Evolutionary conservation across 371 early-diverging fungal species (phyloP).

Genomic region (Mortierella sp.): DNA sequence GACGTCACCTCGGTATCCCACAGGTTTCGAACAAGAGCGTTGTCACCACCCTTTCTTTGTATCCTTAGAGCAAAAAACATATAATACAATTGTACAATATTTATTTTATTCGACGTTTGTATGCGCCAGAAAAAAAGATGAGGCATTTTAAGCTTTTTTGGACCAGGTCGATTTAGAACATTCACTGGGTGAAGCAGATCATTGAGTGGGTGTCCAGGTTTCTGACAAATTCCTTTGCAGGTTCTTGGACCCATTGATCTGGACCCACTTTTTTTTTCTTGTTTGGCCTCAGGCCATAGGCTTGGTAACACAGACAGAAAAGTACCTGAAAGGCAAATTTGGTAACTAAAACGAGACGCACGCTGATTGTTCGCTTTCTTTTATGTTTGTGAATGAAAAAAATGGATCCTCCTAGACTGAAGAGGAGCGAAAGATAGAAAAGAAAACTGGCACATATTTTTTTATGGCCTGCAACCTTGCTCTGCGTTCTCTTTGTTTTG

Average conservation of each 20-base stretch:
- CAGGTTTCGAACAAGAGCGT: constrained; percentile 43
- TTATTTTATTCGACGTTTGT: not conserved
- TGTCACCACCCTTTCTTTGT: constrained; percentile 50
- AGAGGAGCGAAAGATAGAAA: too few relatives aligned
- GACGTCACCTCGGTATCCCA: constrained; percentile 37
- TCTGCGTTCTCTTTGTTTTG: too few relatives aligned
- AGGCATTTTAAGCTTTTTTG: not conserved
- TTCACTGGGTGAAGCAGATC: not conserved
- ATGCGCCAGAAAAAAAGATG: not conserved
- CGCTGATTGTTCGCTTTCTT: too few relatives aligned
- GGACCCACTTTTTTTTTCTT: not conserved
- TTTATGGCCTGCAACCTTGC: too few relatives aligned
- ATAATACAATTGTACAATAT: constrained; percentile 1
- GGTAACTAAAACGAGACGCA: too few relatives aligned
- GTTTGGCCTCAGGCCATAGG: not conserved
- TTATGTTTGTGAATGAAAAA: too few relatives aligned
- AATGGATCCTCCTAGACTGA: too few relatives aligned
- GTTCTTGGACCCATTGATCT: not conserved
- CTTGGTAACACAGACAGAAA: not conserved
- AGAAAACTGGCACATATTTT: too few relatives aligned
- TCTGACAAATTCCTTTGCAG: not conserved
- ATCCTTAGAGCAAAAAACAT: constrained; percentile 30
- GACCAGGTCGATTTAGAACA: not conserved
- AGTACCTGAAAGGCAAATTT: not conserved
- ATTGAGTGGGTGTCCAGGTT: not conserved